Evolutionary conservation across 805 yeast species (phyloP).

Genomic region (Suhomyces pyralidae): DNA sequence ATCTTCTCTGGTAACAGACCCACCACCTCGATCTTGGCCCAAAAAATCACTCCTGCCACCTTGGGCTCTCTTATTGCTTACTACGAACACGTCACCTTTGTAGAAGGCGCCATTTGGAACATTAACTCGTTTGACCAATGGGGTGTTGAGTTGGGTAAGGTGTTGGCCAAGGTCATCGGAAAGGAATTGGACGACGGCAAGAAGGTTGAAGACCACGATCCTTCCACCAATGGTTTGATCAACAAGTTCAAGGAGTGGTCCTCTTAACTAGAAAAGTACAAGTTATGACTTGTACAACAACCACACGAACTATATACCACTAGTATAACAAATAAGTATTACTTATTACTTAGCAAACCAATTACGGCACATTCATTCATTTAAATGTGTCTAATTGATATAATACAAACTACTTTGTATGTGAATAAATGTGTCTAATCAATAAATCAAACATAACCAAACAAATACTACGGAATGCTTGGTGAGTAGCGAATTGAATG

Average conservation of each 20-base stretch:
- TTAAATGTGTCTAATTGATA: too few species aligned
- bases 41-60: slow-evolving; percentile 93
- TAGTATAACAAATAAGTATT: background rate
- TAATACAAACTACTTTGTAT: too few species aligned
- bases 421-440: too few species aligned
- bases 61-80: slow-evolving; percentile 95
- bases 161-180: slow-evolving; percentile 92
- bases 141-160: slow-evolving; percentile 99
- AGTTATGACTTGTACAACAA: slow-evolving; percentile 5
- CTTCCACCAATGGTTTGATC: slow-evolving; percentile 87
- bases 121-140: slow-evolving; percentile 99
- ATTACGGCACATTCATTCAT: too few species aligned
- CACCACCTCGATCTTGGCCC: slow-evolving; percentile 93
- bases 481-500: too few species aligned
- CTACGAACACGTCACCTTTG: slow-evolving; percentile 96
- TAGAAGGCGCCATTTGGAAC: slow-evolving; percentile 99
- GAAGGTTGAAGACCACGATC: slow-evolving; percentile 71
- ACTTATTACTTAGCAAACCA: too few species aligned
- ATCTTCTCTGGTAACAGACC: slow-evolving; percentile 98
- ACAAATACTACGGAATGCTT: too few species aligned
- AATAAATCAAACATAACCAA: too few species aligned
- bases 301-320: background rate
- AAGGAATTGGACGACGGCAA: slow-evolving; percentile 70
- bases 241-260: slow-evolving; percentile 92
- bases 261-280: slow-evolving; percentile 12